A percentile compares a stretch with the other conserved stretches of the same genome.
Conservation (phyloP, 805 yeast genomes). For the Yarrowia sp. region DNA sequence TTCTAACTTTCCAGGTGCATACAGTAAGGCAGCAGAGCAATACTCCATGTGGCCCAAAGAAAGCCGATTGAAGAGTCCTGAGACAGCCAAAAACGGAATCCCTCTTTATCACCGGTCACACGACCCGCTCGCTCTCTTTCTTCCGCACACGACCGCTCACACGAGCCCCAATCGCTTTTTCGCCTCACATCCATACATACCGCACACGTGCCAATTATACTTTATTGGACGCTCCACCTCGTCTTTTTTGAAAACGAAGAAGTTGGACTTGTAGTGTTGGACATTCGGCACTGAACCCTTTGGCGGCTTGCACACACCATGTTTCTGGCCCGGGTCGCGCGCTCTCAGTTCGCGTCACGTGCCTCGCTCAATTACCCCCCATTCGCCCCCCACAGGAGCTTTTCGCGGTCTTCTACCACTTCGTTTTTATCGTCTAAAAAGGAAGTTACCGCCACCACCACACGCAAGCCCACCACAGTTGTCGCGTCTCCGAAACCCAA, state of each 20-base stretch:
- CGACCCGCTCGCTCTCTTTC: no score
- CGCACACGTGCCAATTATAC: slow-evolving; percentile 23
- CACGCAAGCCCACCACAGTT: slow-evolving; percentile 35
- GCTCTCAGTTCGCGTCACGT: neutral
- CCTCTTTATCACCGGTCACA: no score
- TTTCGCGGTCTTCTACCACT: neutral
- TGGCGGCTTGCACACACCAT: neutral
- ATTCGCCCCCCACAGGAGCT: neutral
- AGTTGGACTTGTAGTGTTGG: neutral
- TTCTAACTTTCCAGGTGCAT: no score
- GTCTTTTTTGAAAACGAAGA: neutral
- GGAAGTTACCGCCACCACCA: slow-evolving; percentile 36
- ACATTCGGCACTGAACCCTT: no score
- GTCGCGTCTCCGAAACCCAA: slow-evolving; percentile 17
- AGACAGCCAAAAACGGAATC: no score
- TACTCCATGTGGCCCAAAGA: no score
- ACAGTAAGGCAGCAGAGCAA: no score
- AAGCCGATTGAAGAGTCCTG: no score
- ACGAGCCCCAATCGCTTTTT: no score
- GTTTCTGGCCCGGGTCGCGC: slow-evolving; percentile 7
- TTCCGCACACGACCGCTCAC: no score
- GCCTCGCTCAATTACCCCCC: neutral
- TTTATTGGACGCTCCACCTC: neutral
- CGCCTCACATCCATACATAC: neutral
- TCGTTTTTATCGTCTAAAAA: slow-evolving; percentile 30